A percentile compares a stretch with the other conserved stretches of the same genome.
These are phyloP conservation scores for Stevia rebaudiana DNA, from an alignment of 140 eudicot genomes.

Conservation along the genomic window DNA sequence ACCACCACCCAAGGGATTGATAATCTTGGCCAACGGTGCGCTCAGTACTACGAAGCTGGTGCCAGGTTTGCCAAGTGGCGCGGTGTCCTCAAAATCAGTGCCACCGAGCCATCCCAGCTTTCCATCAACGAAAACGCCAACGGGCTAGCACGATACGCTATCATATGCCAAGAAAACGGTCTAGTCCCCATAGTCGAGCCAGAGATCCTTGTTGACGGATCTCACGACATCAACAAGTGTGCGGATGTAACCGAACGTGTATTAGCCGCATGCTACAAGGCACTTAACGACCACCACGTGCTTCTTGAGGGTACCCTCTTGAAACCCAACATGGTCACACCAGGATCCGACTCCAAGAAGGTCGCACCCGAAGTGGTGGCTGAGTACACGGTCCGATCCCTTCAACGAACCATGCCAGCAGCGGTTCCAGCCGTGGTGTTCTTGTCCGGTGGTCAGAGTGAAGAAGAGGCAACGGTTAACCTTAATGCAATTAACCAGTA, in stretches of 20 bases:
- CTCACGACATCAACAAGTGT: slow-evolving; percentile 53
- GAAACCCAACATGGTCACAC: slow-evolving; percentile 91
- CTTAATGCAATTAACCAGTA: slow-evolving; percentile 51
- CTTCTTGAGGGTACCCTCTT: slow-evolving; percentile 74
- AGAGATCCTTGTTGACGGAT: slow-evolving; percentile 54
- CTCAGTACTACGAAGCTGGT: slow-evolving; percentile 49
- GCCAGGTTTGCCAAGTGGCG: slow-evolving; percentile 73
- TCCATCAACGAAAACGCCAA: slow-evolving; percentile 52
- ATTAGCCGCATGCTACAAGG: slow-evolving; percentile 71
- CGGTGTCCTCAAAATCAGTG: slow-evolving; percentile 54
- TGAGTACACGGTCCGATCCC: slow-evolving; percentile 67
- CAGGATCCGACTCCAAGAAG: slow-evolving; percentile 62
- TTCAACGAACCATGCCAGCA: slow-evolving; percentile 63
- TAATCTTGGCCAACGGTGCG: slow-evolving; percentile 44
- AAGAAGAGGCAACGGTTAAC: slow-evolving; percentile 55
- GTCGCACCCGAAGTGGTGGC: slow-evolving; percentile 66
- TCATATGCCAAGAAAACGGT: slow-evolving; percentile 59
- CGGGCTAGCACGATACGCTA: slow-evolving; percentile 62
- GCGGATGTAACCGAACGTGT: slow-evolving; percentile 63
- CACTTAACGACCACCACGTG: slow-evolving; percentile 68
- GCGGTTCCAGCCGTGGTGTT: slow-evolving; percentile 62
- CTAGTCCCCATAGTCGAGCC: slow-evolving; percentile 63
- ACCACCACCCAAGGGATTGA: slow-evolving; percentile 65
- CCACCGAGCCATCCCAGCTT: slow-evolving; percentile 56
- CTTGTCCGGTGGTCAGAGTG: slow-evolving; percentile 61